These are phyloP conservation scores for Corinectria fuckeliana DNA, from an alignment of 2,329 filamentous ascomycete genomes.

Conservation along the genomic window DNA sequence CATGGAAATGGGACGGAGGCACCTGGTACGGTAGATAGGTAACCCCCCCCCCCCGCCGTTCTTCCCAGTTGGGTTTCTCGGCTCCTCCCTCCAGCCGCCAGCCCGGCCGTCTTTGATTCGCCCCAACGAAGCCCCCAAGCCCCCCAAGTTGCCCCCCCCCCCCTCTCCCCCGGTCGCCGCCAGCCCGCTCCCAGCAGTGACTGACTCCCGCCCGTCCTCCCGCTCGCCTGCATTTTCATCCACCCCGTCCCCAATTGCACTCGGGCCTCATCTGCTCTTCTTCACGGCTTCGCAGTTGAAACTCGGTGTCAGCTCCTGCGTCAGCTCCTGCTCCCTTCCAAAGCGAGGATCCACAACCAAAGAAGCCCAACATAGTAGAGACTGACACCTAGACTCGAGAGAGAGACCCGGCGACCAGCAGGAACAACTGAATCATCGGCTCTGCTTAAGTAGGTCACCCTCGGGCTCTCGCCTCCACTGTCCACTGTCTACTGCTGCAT, in stretches of 20 bases:
- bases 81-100: constrained; percentile 13
- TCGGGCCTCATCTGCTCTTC: background rate
- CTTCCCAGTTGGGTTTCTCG: background rate
- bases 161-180: background rate
- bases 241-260: constrained; percentile 1
- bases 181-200: background rate
- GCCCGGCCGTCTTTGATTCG: background rate
- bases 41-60: background rate
- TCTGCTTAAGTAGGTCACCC: too few species aligned
- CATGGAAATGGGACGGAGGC: background rate
- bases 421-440: background rate
- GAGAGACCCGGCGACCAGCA: background rate
- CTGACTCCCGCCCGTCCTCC: constrained; percentile 2
- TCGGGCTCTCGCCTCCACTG: too few species aligned
- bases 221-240: constrained; percentile 5
- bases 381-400: too few species aligned
- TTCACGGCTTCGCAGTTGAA: constrained; percentile 6
- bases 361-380: background rate
- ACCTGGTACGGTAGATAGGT: background rate
- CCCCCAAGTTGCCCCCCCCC: too few species aligned
- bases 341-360: background rate
- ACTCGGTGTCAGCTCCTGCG: background rate
- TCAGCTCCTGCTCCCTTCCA: background rate
- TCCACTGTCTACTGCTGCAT: background rate
- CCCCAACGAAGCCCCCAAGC: too few species aligned